Evolutionary conservation across 2,329 filamentous ascomycete genomes (phyloP).

Genomic region (Stagonosporopsis rhizophila): DNA sequence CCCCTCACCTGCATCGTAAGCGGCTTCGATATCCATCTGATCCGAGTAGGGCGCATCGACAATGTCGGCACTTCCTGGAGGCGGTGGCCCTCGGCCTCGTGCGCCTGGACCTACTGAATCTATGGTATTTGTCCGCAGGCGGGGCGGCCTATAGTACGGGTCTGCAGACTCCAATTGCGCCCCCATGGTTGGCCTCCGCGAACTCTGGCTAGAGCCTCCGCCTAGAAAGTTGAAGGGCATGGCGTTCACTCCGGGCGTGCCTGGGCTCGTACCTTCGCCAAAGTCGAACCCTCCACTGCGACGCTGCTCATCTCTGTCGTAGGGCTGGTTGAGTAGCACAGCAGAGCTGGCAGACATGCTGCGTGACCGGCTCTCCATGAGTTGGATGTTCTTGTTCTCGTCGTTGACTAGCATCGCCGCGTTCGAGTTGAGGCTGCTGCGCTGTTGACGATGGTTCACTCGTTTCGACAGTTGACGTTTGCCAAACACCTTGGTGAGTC

Average conservation of each 20-base stretch:
- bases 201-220: conserved; percentile 53
- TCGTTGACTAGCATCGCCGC: conserved; percentile 79
- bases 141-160: conserved; percentile 87
- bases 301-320: conserved; percentile 50
- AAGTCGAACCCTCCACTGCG: conserved; percentile 63
- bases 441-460: conserved; percentile 68
- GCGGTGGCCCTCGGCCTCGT: conserved; percentile 54
- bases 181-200: conserved; percentile 47
- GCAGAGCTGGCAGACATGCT: conserved; percentile 69
- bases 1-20: conserved; percentile 42
- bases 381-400: conserved; percentile 67
- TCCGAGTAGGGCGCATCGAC: conserved; percentile 56
- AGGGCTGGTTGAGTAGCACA: conserved; percentile 63
- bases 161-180: conserved; percentile 59
- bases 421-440: conserved; percentile 83
- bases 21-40: conserved; percentile 46
- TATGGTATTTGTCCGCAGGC: conserved; percentile 69
- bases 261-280: conserved; percentile 61
- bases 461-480: conserved; percentile 86
- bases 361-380: conserved; percentile 61
- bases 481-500: conserved; percentile 84
- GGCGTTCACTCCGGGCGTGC: conserved; percentile 75
- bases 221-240: conserved; percentile 76
- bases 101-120: conserved; percentile 56
- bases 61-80: conserved; percentile 54